Percentiles rank a stretch among this genome's conserved stretches.
Evolutionary conservation across 2,329 filamentous ascomycete species (phyloP).

Genomic region (Fusarium sp.): DNA sequence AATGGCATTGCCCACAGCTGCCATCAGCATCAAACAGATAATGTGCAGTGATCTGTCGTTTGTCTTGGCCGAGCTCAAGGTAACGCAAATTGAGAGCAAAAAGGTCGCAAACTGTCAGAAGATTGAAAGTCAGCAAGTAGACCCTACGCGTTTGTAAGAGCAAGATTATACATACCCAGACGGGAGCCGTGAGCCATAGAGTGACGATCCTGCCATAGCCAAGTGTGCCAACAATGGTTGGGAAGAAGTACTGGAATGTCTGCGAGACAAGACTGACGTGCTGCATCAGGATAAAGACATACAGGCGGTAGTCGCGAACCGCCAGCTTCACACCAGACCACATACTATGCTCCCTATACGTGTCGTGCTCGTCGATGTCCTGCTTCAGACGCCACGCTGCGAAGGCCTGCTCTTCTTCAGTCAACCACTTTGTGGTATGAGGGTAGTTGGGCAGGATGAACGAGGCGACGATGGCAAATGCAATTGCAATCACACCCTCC

Average conservation of each 20-base stretch:
- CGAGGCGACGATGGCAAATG: constrained; percentile 52
- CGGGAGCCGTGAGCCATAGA: constrained; percentile 70
- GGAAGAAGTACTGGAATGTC: constrained; percentile 78
- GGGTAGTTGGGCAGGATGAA: constrained; percentile 68
- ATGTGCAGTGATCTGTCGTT: constrained; percentile 73
- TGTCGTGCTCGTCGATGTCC: constrained; percentile 64
- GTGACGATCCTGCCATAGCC: constrained; percentile 70
- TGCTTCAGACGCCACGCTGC: constrained; percentile 67
- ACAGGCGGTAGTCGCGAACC: constrained; percentile 65
- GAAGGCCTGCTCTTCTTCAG: constrained; percentile 65
- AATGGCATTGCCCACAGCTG: constrained; percentile 69
- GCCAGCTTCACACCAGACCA: constrained; percentile 65
- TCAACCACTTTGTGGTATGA: constrained; percentile 67
- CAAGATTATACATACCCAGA: constrained; percentile 69
- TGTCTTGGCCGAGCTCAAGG: constrained; percentile 68
- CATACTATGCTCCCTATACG: constrained; percentile 54
- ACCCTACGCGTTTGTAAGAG: too few species aligned
- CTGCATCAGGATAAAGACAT: constrained; percentile 69
- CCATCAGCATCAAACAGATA: constrained; percentile 65
- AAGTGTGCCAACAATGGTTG: constrained; percentile 73
- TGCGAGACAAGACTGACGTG: constrained; percentile 67
- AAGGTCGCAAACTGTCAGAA: constrained; percentile 63
- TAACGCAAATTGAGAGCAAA: constrained; percentile 67
- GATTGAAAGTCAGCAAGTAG: background rate
- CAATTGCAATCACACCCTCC: constrained; percentile 60